phyloP scores from a whole-genome alignment of 2,329 filamentous ascomycete genomes.

The Aureobasidium sp. region DNA sequence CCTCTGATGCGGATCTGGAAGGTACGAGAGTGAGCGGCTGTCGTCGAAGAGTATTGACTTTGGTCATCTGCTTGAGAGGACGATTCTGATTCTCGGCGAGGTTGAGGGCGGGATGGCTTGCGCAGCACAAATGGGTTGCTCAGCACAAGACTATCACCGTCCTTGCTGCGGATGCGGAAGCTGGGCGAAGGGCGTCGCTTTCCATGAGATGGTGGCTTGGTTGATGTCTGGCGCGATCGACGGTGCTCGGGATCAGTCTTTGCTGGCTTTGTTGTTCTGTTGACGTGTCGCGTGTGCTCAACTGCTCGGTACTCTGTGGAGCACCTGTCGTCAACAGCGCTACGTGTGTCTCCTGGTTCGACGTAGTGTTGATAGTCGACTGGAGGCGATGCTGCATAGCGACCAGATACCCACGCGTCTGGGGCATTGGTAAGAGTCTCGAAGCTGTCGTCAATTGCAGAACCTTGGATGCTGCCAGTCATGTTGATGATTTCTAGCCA shows the following conservation, averaged over 20 bases:
- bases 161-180: slow-evolving; percentile 13
- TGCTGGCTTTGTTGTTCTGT: not conserved
- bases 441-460: slow-evolving; percentile 11
- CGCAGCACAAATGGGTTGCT: slow-evolving; percentile 11
- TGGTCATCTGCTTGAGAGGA: not conserved
- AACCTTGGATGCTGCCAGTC: slow-evolving; percentile 1
- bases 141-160: slow-evolving; percentile 16
- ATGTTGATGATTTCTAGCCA: not conserved
- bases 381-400: not conserved
- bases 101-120: not conserved
- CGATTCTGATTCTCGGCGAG: not conserved
- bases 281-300: not conserved
- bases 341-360: slow-evolving; percentile 6
- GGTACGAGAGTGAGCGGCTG: not conserved
- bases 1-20: slow-evolving; percentile 14
- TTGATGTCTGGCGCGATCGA: not conserved
- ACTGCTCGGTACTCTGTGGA: not conserved
- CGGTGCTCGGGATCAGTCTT: not conserved
- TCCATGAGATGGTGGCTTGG: not conserved
- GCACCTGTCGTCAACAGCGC: slow-evolving; percentile 8
- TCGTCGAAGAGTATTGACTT: not conserved
- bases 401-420: not conserved
- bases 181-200: slow-evolving; percentile 4
- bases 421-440: slow-evolving; percentile 1
- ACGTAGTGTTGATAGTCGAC: slow-evolving; percentile 5